phyloP scores from a whole-genome alignment of 768 basidiomycete species.

The Tephrocybe sp. region DNA sequence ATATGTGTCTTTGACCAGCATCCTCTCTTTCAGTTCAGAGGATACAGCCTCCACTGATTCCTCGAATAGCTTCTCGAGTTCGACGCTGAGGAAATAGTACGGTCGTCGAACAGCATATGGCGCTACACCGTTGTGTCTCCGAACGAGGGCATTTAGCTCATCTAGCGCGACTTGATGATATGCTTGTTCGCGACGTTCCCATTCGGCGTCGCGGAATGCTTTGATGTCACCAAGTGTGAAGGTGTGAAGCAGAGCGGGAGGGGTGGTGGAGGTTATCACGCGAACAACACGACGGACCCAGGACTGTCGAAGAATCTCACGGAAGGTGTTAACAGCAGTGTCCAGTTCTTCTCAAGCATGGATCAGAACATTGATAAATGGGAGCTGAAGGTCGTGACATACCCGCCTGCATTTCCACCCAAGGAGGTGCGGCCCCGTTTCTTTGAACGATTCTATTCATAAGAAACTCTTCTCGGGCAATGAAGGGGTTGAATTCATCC shows the following conservation, averaged over 20 bases:
- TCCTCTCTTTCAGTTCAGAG: slow-evolving; percentile 32
- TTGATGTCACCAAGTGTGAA: slow-evolving; percentile 36
- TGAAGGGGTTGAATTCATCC: slow-evolving; percentile 53
- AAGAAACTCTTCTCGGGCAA: slow-evolving; percentile 76
- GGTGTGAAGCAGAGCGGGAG: slow-evolving; percentile 36
- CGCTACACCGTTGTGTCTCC: slow-evolving; percentile 79
- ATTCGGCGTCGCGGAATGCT: slow-evolving; percentile 59
- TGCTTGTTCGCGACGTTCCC: slow-evolving; percentile 64
- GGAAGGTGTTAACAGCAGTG: slow-evolving; percentile 56
- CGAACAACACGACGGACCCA: slow-evolving; percentile 79
- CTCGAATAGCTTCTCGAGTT: slow-evolving; percentile 56
- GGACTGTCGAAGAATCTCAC: slow-evolving; percentile 59
- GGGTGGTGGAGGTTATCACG: slow-evolving; percentile 47
- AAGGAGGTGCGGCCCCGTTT: slow-evolving; percentile 82
- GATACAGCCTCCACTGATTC: slow-evolving; percentile 55
- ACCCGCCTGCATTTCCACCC: slow-evolving; percentile 83
- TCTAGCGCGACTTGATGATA: slow-evolving; percentile 71
- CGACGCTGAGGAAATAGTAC: slow-evolving; percentile 54
- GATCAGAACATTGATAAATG: background rate
- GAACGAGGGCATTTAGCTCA: slow-evolving; percentile 73
- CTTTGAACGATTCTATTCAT: slow-evolving; percentile 85
- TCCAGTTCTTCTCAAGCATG: slow-evolving; percentile 57
- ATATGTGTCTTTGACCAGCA: background rate
- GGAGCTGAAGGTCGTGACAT: slow-evolving; percentile 17
- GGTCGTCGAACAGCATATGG: slow-evolving; percentile 75